Percentiles rank a stretch among this genome's conserved stretches.
phyloP scores from a whole-genome alignment of 805 yeast genomes.

The Ogataea pilisensis region DNA sequence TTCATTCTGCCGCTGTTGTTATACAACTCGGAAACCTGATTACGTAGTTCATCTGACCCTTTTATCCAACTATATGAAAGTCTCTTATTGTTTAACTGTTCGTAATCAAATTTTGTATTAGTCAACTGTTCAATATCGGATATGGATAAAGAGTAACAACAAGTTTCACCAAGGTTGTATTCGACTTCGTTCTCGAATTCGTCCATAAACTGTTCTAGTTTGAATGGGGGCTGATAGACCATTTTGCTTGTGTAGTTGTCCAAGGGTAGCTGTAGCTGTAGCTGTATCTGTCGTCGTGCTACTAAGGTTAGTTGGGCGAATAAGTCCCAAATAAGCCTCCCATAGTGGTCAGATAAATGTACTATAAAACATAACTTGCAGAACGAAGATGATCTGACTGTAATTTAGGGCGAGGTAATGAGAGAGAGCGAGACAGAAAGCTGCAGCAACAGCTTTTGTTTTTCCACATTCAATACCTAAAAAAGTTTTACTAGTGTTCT shows the following conservation, averaged over 20 bases:
- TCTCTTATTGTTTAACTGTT: slow-evolving; percentile 24
- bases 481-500: too few relatives aligned
- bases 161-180: slow-evolving; percentile 49
- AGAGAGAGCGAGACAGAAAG: too few relatives aligned
- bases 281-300: too few relatives aligned
- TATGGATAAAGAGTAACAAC: slow-evolving; percentile 43
- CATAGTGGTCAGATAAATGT: too few relatives aligned
- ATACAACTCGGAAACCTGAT: slow-evolving; percentile 35
- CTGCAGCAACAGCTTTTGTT: too few relatives aligned
- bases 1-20: slow-evolving; percentile 15
- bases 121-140: slow-evolving; percentile 33
- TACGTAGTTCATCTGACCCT: slow-evolving; percentile 40
- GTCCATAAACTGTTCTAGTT: slow-evolving; percentile 55
- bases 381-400: too few relatives aligned
- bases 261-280: not conserved
- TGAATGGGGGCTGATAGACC: slow-evolving; percentile 44
- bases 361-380: too few relatives aligned
- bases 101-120: slow-evolving; percentile 23
- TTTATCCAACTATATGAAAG: slow-evolving; percentile 44
- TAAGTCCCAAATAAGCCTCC: too few relatives aligned
- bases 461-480: too few relatives aligned
- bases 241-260: slow-evolving; percentile 21
- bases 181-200: slow-evolving; percentile 37
- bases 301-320: too few relatives aligned
- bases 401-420: too few relatives aligned